A percentile compares a stretch with the other conserved stretches of the same genome.
These are phyloP conservation scores for Xylogone sp. DNA, from an alignment of 2,329 filamentous ascomycete species.

Conservation along the genomic window DNA sequence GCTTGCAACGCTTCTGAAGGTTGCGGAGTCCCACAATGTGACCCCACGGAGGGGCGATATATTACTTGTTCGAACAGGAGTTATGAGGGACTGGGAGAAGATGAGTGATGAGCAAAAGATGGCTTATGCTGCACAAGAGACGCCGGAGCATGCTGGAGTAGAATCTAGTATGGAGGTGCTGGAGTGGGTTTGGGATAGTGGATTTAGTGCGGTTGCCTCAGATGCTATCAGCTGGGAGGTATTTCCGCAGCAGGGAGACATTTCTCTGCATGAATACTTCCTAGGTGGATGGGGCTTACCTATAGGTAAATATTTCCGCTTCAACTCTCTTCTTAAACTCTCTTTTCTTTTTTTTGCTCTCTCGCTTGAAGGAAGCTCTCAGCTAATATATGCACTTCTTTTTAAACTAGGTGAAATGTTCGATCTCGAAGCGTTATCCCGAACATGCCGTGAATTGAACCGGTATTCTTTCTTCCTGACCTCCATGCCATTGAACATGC, in stretches of 20 bases:
- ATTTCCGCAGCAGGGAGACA: slow-evolving; percentile 19
- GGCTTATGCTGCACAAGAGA: slow-evolving; percentile 26
- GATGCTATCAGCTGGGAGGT: slow-evolving; percentile 36
- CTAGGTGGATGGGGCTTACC: slow-evolving; percentile 46
- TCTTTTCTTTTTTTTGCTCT: no score
- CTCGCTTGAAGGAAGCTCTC: no score
- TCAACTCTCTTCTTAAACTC: no score
- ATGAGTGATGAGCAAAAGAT: slow-evolving; percentile 27
- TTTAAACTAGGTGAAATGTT: slow-evolving; percentile 29
- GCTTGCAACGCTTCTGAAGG: slow-evolving; percentile 31
- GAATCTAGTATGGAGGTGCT: slow-evolving; percentile 28
- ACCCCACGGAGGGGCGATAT: slow-evolving; percentile 47
- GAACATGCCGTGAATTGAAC: slow-evolving; percentile 29
- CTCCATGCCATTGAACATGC: slow-evolving; percentile 42
- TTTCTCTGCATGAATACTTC: slow-evolving; percentile 42
- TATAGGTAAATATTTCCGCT: slow-evolving; percentile 18
- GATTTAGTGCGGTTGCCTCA: slow-evolving; percentile 31
- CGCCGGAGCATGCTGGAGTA: slow-evolving; percentile 31
- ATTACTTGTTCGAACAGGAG: slow-evolving; percentile 43
- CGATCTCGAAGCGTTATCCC: slow-evolving; percentile 29
- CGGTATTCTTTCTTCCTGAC: slow-evolving; percentile 48
- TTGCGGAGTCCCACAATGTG: slow-evolving; percentile 38
- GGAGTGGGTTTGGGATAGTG: slow-evolving; percentile 33
- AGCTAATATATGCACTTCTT: not conserved
- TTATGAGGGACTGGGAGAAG: slow-evolving; percentile 36